Conservation (phyloP, 306 rosid species). For the Quercus glauca region DNA sequence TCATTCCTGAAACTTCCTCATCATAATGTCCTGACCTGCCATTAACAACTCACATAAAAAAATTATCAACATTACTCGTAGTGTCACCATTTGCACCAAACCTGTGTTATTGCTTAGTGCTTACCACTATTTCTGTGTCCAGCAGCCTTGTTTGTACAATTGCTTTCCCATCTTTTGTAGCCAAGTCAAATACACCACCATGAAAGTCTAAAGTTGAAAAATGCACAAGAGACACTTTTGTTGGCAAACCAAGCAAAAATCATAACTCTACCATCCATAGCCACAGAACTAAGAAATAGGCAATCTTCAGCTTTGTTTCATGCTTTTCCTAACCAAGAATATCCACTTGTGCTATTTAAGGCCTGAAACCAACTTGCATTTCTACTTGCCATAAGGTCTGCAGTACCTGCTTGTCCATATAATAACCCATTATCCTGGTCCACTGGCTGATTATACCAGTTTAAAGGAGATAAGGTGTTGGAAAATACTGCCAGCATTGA, state of each 20-base stretch:
- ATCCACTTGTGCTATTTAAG: constrained; percentile 13
- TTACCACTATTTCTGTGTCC: not conserved
- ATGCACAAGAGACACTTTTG: not conserved
- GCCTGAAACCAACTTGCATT: constrained; percentile 29
- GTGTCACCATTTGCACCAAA: not conserved
- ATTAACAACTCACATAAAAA: constrained; percentile 4
- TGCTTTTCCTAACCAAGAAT: constrained; percentile 7
- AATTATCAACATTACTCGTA: not conserved
- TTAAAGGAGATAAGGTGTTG: constrained; percentile 1
- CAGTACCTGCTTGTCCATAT: constrained; percentile 2
- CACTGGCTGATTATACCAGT: constrained; percentile 11
- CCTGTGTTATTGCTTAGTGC: not conserved
- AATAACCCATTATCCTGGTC: constrained; percentile 11
- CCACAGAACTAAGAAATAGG: constrained; percentile 13
- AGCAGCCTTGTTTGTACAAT: constrained; percentile 9
- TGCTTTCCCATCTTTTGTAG: constrained; percentile 8
- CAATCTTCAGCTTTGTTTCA: not conserved
- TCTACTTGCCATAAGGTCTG: not conserved
- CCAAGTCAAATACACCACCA: constrained; percentile 14
- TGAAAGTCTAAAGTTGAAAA: constrained; percentile 7
- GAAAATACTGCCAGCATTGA: constrained; percentile 9
- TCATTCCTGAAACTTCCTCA: not conserved
- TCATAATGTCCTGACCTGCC: not conserved
- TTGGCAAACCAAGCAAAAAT: constrained; percentile 16
- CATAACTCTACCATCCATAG: constrained; percentile 22